Base-by-base conservation (phyloP, 257 asterid species). In the Penstemon eatonii region DNA sequence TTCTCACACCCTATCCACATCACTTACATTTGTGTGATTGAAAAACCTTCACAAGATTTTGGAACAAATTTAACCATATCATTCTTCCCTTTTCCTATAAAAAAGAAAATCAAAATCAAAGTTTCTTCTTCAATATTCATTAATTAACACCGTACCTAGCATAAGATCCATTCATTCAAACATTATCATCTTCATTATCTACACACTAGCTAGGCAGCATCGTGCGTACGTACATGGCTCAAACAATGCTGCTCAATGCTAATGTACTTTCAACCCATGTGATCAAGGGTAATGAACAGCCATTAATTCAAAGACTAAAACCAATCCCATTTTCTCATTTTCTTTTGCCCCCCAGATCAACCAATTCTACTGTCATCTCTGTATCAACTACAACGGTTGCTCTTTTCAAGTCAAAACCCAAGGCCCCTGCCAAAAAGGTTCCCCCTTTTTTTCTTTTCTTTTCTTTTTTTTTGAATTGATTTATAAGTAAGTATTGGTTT, bases 401-500 rank as follows among this genome's bases (percentile, higher is more conserved):
- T 36, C 69, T 87, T 15, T 90, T 87, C 89, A 87, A 87, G 76
- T 66, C 96, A 11, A 90, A 90, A 71, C 9, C 96, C 73, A 90
- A 90, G 69, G 96, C 93, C 76, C 89, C 96, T 51, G 56, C 81
- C n/a, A 89, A 85, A 73, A 86, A 83, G 91, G 96, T 78, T 7
- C 56, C 51, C 13, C 56, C 51, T n/a, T 7, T 15, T 12, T 42
- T 36, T 9, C n/a, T 12, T 19, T 25, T 33, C 42, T 42, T 45
- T 8, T 47, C 11, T 12, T 5, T 12, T 39, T 46, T 18, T 8
- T 62, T 62, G 37, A 8, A 8, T 50, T 47, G 1, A 46, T 56
- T 9, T 57, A 3, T 4, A 47, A 39, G 39, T 12, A n/a, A 6
- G 8, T 56, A 45, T 33, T 18, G 2, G 4, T 8, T n/a, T 12